Evolutionary conservation across 2,329 filamentous ascomycete genomes (phyloP), one percentile per base, ranked within the genome.

Genomic region (Apiospora koreana): DNA sequence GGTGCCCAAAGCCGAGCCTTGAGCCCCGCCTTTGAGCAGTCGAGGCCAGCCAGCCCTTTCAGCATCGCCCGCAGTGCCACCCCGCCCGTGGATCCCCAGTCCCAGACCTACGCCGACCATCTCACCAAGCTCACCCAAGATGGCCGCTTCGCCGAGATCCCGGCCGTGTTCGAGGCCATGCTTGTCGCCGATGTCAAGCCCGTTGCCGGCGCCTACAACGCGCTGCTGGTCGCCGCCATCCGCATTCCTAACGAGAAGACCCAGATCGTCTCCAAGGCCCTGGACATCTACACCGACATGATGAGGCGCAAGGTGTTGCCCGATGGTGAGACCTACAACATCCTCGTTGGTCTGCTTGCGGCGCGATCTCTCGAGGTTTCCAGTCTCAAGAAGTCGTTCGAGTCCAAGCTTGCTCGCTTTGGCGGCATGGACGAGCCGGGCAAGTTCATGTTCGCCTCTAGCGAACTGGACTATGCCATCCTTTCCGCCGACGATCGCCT

Each of bases 231-330:
- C 76, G 94, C 96, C 7, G 94, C 94, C 18, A 94, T 98, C 72
- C 88, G 94, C 75, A 88, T 98, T 23, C 93, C 95, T 9, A 86
- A 87, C 31, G 91, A 93, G 80, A 93, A 91, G 81, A 92, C 92
- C 69, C 93, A 97, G 82, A 90, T 96, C 68, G 93, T 97, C 18
- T 92, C 94, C 72, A 97, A 97, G 84, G 94, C 94, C 6, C 87
- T 98, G 68, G 95, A 97, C 83, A 93, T 99, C 68, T 99, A 98
- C 81, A 92, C 94, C 21, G 95, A 98, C 79, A 98, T 99, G 96
- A 90, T 97, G 75, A 91, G 92, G 74, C 92, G 95, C 74, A 92
- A 92, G 75, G 91, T 98, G 31, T 84, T 88, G 25, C 95, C 95
- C 9, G 92, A 98, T 79, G 90, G 91, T 69, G 89, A 93, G 70